Percentiles rank a stretch among this genome's conserved stretches.
Conservation (phyloP, 108 stramenopile species). For the Parietichytrium sp. region DNA sequence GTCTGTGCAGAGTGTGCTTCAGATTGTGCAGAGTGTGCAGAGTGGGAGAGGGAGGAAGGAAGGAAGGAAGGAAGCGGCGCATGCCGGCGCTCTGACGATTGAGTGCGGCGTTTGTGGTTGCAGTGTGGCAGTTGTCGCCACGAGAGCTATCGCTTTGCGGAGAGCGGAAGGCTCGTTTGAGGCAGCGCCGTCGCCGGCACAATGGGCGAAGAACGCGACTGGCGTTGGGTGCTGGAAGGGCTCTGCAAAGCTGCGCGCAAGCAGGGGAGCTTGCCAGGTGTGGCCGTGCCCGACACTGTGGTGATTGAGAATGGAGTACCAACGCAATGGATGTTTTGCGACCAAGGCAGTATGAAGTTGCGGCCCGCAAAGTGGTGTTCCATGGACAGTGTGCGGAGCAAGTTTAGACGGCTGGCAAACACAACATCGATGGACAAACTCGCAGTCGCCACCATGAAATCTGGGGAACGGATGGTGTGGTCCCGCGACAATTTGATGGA, state of each 20-base stretch:
- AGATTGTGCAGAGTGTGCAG: no score
- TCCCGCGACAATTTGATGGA: not conserved
- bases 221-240: not conserved
- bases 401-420: not conserved
- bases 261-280: not conserved
- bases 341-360: not conserved
- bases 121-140: no score
- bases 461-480: not conserved
- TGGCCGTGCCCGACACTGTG: not conserved
- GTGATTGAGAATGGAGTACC: constrained; percentile 1
- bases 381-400: not conserved
- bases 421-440: not conserved
- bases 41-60: no score
- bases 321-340: not conserved
- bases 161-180: no score
- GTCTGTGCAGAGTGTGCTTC: no score
- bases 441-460: not conserved
- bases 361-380: not conserved
- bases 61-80: no score
- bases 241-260: not conserved
- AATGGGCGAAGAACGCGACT: not conserved
- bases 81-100: no score
- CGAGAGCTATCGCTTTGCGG: no score
- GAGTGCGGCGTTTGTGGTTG: no score
- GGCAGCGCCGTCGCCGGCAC: no score